Conservation (phyloP, 345 rosid species). For the Citrus maxima region DNA sequence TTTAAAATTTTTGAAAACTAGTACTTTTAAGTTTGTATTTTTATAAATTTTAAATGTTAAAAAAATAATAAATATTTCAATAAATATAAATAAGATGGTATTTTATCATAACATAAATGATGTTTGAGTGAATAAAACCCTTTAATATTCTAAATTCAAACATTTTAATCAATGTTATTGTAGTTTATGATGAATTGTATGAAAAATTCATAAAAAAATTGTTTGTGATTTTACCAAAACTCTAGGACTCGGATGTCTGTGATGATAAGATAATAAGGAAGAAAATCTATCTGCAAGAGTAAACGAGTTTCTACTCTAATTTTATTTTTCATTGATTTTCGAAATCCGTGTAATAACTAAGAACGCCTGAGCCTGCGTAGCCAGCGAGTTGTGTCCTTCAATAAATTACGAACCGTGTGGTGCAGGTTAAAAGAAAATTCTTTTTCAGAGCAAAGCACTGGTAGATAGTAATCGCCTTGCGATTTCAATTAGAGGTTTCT, state of each 20-base stretch:
- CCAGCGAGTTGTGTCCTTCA: not conserved
- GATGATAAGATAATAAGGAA: not conserved
- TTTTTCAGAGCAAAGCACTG: not conserved
- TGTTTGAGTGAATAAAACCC: rapidly evolving
- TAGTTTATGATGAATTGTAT: too few species aligned
- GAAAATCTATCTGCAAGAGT: not conserved
- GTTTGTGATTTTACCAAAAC: too few species aligned
- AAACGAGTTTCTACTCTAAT: not conserved
- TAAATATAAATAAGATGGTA: rapidly evolving
- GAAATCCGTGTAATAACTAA: too few species aligned
- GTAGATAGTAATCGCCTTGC: too few species aligned
- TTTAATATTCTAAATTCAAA: too few species aligned
- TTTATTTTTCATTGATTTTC: too few species aligned
- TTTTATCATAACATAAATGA: too few species aligned
- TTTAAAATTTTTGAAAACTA: rapidly evolving
- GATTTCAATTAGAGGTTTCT: not conserved
- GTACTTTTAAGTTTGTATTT: rapidly evolving
- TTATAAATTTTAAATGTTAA: too few species aligned
- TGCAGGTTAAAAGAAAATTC: not conserved
- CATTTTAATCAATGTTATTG: too few species aligned
- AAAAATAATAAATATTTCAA: too few species aligned
- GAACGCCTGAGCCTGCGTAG: not conserved
- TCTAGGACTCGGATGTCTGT: not conserved
- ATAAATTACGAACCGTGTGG: not conserved
- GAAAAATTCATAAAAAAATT: too few species aligned